phyloP scores from a whole-genome alignment of 257 asterid species.

The Solanum arcanum region DNA sequence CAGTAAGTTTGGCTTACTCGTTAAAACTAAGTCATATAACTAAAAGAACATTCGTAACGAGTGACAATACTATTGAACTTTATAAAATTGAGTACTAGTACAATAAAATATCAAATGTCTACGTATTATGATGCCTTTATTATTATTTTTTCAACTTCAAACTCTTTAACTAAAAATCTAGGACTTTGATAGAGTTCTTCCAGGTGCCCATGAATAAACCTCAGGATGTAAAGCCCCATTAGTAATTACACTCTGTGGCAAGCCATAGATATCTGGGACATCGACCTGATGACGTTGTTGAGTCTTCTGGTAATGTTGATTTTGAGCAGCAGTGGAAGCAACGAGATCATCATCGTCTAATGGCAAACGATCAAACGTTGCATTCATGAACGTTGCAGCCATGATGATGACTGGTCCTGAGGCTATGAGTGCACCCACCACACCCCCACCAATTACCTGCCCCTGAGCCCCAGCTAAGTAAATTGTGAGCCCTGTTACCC shows the following conservation, averaged over 20 bases:
- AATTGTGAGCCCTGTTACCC: slow-evolving; percentile 64
- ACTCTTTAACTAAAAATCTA: not conserved
- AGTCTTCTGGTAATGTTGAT: slow-evolving; percentile 32
- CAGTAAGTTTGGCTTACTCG: not conserved
- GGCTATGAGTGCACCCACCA: slow-evolving; percentile 71
- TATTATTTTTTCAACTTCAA: not conserved
- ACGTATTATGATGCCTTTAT: not conserved
- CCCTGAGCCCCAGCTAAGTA: slow-evolving; percentile 83
- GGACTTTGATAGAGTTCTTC: slow-evolving; percentile 34
- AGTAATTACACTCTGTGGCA: slow-evolving; percentile 56
- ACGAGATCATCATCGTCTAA: slow-evolving; percentile 43
- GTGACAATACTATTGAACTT: not conserved
- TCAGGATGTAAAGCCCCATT: slow-evolving; percentile 38
- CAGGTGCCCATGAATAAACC: slow-evolving; percentile 47
- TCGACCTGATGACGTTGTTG: slow-evolving; percentile 45
- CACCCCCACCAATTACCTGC: slow-evolving; percentile 83
- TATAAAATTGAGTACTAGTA: not conserved
- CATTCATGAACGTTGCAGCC: slow-evolving; percentile 86
- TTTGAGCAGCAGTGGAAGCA: slow-evolving; percentile 1
- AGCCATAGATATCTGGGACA: slow-evolving; percentile 45
- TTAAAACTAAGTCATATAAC: not conserved
- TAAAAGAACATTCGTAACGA: not conserved
- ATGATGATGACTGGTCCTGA: slow-evolving; percentile 91
- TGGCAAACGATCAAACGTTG: slow-evolving; percentile 71
- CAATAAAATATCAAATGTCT: not conserved